These are phyloP conservation scores for Trametes punicea DNA, from an alignment of 768 basidiomycete genomes.

Conservation along the genomic window DNA sequence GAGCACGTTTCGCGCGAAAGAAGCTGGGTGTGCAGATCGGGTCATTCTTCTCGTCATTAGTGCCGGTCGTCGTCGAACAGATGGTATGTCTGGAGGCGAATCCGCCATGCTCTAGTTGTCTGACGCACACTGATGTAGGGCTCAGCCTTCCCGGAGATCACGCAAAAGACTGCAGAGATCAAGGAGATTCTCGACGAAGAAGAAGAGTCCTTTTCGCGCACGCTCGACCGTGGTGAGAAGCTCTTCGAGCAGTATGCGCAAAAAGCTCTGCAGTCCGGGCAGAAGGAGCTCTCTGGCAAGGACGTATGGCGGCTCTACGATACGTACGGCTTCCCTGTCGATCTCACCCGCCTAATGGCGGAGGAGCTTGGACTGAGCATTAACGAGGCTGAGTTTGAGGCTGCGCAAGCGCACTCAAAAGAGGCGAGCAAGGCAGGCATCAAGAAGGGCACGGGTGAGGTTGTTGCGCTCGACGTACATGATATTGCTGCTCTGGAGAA, in stretches of 20 bases:
- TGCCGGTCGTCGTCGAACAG: slow-evolving; percentile 85
- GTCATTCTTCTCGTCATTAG: slow-evolving; percentile 89
- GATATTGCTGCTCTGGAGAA: slow-evolving; percentile 86
- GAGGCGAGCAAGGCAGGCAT: slow-evolving; percentile 85
- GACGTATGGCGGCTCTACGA: slow-evolving; percentile 98
- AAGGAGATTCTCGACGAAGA: slow-evolving; percentile 97
- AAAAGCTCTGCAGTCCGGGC: slow-evolving; percentile 58
- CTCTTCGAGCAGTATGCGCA: slow-evolving; percentile 87
- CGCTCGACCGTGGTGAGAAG: slow-evolving; percentile 93
- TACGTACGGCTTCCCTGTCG: slow-evolving; percentile 97
- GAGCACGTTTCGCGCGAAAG: slow-evolving; percentile 93
- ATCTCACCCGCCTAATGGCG: slow-evolving; percentile 95
- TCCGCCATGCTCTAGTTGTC: not conserved
- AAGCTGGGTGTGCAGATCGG: slow-evolving; percentile 92
- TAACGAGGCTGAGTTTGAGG: slow-evolving; percentile 86
- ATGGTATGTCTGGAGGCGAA: slow-evolving; percentile 52
- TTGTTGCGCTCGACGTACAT: slow-evolving; percentile 92
- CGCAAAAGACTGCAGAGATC: slow-evolving; percentile 73
- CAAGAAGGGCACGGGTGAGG: slow-evolving; percentile 64
- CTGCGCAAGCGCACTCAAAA: slow-evolving; percentile 83
- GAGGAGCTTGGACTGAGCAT: slow-evolving; percentile 83
- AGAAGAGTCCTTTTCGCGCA: slow-evolving; percentile 96
- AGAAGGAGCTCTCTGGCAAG: slow-evolving; percentile 73
- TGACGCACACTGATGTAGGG: slow-evolving; percentile 46
- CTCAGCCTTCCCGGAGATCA: slow-evolving; percentile 89